Conservation (phyloP, 169 alveolate species). For the Cryptosporidium sp. region DNA sequence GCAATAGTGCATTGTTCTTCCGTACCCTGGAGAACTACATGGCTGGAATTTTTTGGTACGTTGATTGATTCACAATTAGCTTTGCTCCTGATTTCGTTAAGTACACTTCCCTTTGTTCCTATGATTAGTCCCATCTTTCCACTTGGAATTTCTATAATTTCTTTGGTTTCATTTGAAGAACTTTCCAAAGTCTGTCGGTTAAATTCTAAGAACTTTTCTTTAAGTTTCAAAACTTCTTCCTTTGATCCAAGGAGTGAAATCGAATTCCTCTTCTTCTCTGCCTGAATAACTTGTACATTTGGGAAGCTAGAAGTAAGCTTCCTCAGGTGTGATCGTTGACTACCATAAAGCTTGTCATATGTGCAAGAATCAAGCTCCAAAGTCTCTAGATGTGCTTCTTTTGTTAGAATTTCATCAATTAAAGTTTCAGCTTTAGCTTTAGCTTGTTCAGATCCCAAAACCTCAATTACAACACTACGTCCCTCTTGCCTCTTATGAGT, state of each 20-base stretch:
- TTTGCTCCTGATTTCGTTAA: conserved; percentile 60
- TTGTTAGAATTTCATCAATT: conserved; percentile 28
- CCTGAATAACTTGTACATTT: conserved; percentile 47
- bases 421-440: conserved; percentile 37
- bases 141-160: conserved; percentile 51
- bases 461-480: conserved; percentile 41
- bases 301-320: conserved; percentile 47
- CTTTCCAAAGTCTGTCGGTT: conserved; percentile 29
- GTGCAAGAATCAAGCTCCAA: conserved; percentile 38
- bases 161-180: conserved; percentile 45
- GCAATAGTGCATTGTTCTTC: conserved; percentile 75
- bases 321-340: conserved; percentile 46
- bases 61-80: conserved; percentile 64
- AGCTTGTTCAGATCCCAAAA: conserved; percentile 63
- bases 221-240: conserved; percentile 50
- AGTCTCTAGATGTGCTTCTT: conserved; percentile 44
- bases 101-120: conserved; percentile 62
- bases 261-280: conserved; percentile 33
- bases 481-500: conserved; percentile 53
- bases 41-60: conserved; percentile 62
- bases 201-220: conserved; percentile 42
- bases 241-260: conserved; percentile 46
- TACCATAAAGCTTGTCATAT: conserved; percentile 47
- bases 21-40: conserved; percentile 62
- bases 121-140: conserved; percentile 69